phyloP scores from a whole-genome alignment of 768 basidiomycete species.

The Hirschioporus abietinus region DNA sequence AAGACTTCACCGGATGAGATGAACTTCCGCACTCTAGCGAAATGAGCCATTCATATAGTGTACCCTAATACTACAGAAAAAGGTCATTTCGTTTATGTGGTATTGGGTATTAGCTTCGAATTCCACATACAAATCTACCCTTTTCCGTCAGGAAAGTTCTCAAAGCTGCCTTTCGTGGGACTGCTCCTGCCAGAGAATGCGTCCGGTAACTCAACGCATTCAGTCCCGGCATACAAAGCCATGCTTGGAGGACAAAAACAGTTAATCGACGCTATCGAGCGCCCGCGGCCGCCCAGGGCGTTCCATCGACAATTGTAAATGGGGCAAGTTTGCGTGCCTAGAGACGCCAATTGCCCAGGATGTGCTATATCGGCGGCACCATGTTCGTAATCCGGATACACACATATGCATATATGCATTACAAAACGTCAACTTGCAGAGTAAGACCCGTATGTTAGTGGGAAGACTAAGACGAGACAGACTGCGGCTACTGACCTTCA shows the following conservation, averaged over 20 bases:
- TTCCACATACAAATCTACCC: neutral
- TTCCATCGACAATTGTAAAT: neutral
- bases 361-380: neutral
- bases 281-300: neutral
- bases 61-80: neutral
- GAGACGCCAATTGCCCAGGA: neutral
- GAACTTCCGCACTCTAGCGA: neutral
- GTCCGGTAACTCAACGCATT: neutral
- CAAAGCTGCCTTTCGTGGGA: neutral
- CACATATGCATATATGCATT: neutral
- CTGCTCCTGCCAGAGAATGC: neutral
- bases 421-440: neutral
- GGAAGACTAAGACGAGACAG: neutral
- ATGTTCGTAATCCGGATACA: neutral
- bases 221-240: neutral
- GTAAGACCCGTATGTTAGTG: neutral
- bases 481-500: neutral
- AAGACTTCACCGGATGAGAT: neutral
- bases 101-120: neutral
- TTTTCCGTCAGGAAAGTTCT: neutral
- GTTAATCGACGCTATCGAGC: neutral
- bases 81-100: neutral
- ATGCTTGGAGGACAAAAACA: neutral
- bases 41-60: neutral
- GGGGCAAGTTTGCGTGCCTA: neutral